Conservation (phyloP, 2,329 filamentous ascomycete species). For the Scorias spongiosa region DNA sequence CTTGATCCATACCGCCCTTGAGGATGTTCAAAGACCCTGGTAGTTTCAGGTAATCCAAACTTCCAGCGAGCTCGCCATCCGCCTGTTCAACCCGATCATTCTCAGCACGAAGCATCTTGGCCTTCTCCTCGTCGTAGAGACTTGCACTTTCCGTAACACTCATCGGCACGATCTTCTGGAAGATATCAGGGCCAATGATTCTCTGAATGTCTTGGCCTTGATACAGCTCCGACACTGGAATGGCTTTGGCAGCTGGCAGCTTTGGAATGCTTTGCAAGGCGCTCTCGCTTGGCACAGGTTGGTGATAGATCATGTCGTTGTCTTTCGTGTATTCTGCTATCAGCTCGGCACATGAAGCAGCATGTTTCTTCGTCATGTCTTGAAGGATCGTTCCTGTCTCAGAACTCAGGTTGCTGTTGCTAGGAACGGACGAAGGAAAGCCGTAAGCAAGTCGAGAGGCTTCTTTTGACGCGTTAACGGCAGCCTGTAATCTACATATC, state of each 20-base stretch:
- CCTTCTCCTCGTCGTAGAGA: conserved; percentile 96
- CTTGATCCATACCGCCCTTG: conserved; percentile 84
- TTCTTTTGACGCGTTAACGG: conserved; percentile 64
- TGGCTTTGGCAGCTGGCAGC: conserved; percentile 86
- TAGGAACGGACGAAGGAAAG: conserved; percentile 65
- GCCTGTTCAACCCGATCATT: conserved; percentile 85
- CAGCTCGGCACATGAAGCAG: conserved; percentile 66
- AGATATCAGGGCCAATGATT: conserved; percentile 93
- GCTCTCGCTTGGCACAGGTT: conserved; percentile 74
- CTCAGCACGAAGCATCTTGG: conserved; percentile 84
- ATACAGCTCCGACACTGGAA: conserved; percentile 91
- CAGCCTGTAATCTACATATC: conserved; percentile 67
- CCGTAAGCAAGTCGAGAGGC: conserved; percentile 60
- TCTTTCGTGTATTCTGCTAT: conserved; percentile 66
- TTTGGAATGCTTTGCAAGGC: conserved; percentile 71
- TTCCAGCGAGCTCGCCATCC: conserved; percentile 90
- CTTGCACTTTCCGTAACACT: conserved; percentile 93
- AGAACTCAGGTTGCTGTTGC: conserved; percentile 67
- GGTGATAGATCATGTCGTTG: conserved; percentile 97
- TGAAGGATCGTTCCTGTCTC: conserved; percentile 60
- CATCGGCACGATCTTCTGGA: conserved; percentile 90
- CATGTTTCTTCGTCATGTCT: conserved; percentile 74
- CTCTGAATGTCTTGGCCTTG: conserved; percentile 93
- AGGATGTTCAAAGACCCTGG: conserved; percentile 68
- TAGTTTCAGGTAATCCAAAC: conserved; percentile 19